Base-by-base conservation (phyloP, 768 basidiomycete genomes). In the Suillus hirtellus region DNA sequence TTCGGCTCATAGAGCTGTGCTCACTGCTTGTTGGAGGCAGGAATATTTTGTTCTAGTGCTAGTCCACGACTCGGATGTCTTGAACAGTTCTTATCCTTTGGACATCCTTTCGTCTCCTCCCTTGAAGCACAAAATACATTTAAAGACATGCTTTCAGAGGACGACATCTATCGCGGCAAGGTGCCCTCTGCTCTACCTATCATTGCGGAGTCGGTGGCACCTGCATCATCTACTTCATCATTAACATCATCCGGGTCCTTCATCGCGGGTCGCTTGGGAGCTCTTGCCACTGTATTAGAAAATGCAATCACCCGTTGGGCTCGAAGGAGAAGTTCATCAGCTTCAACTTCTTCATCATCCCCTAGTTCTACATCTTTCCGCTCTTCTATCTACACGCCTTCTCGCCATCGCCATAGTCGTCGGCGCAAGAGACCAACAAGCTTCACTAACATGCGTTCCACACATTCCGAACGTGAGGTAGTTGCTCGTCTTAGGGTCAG, bases 291-390 rank as follows among this genome's bases (percentile, higher is more conserved):
- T 1, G 82, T 88, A 43, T 81, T 91, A 11, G 90, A 92, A 66
- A 80, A 82, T 56, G 89, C 89, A 8, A 89, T 91, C 63, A 77
- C 86, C 43, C 83, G 86, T 64, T 92, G 90, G 90, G 89, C 89
- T 58, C 56, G 56, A 19, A 58, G 56, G 27, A 79, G 81, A 47
- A 81, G 79, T 69, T 76, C 77, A 1, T 77, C 80, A 1, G 71
- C 77, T 2, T 78, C 84, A 0, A 81, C 81, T n/a, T 79, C 82
- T 2, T 78, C 79, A 1, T 80, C 82, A 0, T 81, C 82, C 4
- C 75, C 79, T 3, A 68, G 69, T 68, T 79, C 73, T 70, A 75
- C 54, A 58, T 43, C 81, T 79, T 35, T 74, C 72, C 61, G 65
- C 15, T 67, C 66, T 59, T 61, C 64, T 55, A 63, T 70, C 64